Percentiles rank a stretch among this genome's conserved stretches.
These are phyloP conservation scores for Globisporangium paroecandrum DNA, from an alignment of 352 stramenopile genomes.

Conservation along the genomic window DNA sequence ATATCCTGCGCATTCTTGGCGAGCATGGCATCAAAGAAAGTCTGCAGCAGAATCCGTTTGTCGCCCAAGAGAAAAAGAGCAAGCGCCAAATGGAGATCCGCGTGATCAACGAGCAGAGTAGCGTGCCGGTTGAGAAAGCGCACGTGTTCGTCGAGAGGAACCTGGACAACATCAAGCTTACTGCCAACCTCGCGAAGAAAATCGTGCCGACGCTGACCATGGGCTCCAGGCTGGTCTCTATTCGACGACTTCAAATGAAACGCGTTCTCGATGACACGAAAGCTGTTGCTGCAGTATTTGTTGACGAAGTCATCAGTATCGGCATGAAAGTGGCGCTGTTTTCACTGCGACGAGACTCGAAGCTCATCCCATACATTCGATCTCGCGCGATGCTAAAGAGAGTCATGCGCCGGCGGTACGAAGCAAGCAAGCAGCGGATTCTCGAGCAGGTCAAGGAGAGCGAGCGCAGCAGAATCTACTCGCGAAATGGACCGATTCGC, in stretches of 20 bases:
- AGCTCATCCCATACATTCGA: slow-evolving; percentile 40
- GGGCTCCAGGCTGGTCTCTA: slow-evolving; percentile 57
- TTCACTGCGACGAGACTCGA: slow-evolving; percentile 35
- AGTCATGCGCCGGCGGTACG: slow-evolving; percentile 45
- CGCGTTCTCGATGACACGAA: slow-evolving; percentile 33
- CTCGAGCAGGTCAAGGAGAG: slow-evolving; percentile 49
- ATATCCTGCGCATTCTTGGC: slow-evolving; percentile 38
- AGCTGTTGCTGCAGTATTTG: slow-evolving; percentile 25
- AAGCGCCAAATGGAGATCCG: slow-evolving; percentile 51
- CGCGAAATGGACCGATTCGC: slow-evolving; percentile 38
- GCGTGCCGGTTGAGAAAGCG: slow-evolving; percentile 35
- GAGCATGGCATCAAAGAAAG: slow-evolving; percentile 65
- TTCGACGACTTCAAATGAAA: slow-evolving; percentile 57
- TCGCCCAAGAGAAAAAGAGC: slow-evolving; percentile 33
- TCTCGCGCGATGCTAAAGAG: slow-evolving; percentile 42
- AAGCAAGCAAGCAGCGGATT: slow-evolving; percentile 38
- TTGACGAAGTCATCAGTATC: slow-evolving; percentile 29
- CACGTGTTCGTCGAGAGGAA: slow-evolving; percentile 65
- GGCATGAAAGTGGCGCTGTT: slow-evolving; percentile 33
- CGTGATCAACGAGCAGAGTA: slow-evolving; percentile 53
- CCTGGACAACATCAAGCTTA: slow-evolving; percentile 32
- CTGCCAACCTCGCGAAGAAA: slow-evolving; percentile 50
- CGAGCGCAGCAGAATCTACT: slow-evolving; percentile 57
- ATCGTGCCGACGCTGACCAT: slow-evolving; percentile 65
- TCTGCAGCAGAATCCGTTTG: slow-evolving; percentile 61